Conservation (phyloP, 1,139 yeast species). For the Scheffersomyces insectosa region DNA sequence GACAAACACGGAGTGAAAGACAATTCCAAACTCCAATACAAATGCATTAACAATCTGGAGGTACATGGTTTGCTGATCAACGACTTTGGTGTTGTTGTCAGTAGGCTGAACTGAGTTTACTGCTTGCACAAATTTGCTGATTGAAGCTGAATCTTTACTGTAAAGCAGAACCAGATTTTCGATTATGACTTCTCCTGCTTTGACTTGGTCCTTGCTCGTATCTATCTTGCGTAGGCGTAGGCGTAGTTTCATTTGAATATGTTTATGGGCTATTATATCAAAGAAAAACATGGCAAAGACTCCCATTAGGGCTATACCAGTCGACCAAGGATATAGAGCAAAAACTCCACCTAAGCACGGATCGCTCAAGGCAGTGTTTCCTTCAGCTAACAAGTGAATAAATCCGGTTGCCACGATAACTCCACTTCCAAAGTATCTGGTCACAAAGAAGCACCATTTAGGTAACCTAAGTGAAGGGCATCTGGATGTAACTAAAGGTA, state of each 20-base stretch:
- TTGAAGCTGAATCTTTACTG: too few relatives aligned
- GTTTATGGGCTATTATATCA: conserved; percentile 28
- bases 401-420: conserved; percentile 81
- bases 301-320: conserved; percentile 41
- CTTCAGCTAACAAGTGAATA: conserved; percentile 34
- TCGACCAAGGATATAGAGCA: conserved; percentile 42
- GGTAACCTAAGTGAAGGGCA: conserved; percentile 25
- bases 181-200: too few relatives aligned
- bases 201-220: too few relatives aligned
- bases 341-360: conserved; percentile 39
- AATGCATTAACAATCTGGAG: conserved; percentile 25
- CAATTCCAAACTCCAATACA: conserved; percentile 40
- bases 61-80: neutral
- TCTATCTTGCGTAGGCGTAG: too few relatives aligned
- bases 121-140: too few relatives aligned
- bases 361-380: conserved; percentile 25
- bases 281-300: conserved; percentile 33
- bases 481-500: conserved; percentile 27
- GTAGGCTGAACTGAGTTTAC: too few relatives aligned
- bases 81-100: too few relatives aligned
- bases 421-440: conserved; percentile 89
- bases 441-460: conserved; percentile 46
- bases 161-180: too few relatives aligned
- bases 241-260: conserved; percentile 10
- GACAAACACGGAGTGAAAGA: conserved; percentile 42